These are phyloP conservation scores for Ceratocystis variospora DNA, from an alignment of 2,329 filamentous ascomycete genomes.

Conservation along the genomic window DNA sequence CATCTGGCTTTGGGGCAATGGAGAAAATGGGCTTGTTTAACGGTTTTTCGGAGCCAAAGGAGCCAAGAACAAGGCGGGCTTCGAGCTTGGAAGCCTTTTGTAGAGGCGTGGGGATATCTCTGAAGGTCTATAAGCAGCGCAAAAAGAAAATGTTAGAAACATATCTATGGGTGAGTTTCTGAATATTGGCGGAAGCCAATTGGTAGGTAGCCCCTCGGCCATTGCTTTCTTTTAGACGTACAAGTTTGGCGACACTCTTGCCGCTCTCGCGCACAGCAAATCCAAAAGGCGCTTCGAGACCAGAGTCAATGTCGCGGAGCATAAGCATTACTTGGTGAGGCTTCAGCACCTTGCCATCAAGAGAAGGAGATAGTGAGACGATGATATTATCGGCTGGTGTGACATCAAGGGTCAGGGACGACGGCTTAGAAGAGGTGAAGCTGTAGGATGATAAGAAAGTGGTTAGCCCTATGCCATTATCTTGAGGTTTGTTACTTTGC, in stretches of 20 bases:
- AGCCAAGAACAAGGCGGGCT: conserved; percentile 73
- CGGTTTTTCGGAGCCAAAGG: conserved; percentile 61
- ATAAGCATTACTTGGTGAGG: conserved; percentile 91
- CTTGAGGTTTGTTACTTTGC: not conserved
- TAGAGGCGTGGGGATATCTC: conserved; percentile 77
- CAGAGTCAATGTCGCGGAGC: conserved; percentile 57
- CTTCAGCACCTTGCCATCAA: conserved; percentile 63
- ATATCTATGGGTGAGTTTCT: conserved; percentile 19
- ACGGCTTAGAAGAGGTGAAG: conserved; percentile 32
- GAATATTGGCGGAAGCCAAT: not conserved
- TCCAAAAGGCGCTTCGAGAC: conserved; percentile 76
- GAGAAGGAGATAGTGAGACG: conserved; percentile 65
- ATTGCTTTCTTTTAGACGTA: conserved; percentile 34
- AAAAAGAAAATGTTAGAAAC: conserved; percentile 11
- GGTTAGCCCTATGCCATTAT: not conserved
- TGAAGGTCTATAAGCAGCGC: conserved; percentile 50
- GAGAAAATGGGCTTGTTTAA: conserved; percentile 61
- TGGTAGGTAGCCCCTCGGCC: not conserved
- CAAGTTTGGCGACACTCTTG: conserved; percentile 72
- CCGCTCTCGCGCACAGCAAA: conserved; percentile 75
- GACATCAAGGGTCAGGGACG: conserved; percentile 50
- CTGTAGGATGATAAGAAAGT: conserved; percentile 29
- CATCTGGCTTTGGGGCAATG: conserved; percentile 50
- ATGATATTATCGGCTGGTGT: conserved; percentile 62
- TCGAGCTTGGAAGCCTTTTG: conserved; percentile 53